These are phyloP conservation scores for Colletotrichum siamense DNA, from an alignment of 2,329 filamentous ascomycete species.

Conservation along the genomic window DNA sequence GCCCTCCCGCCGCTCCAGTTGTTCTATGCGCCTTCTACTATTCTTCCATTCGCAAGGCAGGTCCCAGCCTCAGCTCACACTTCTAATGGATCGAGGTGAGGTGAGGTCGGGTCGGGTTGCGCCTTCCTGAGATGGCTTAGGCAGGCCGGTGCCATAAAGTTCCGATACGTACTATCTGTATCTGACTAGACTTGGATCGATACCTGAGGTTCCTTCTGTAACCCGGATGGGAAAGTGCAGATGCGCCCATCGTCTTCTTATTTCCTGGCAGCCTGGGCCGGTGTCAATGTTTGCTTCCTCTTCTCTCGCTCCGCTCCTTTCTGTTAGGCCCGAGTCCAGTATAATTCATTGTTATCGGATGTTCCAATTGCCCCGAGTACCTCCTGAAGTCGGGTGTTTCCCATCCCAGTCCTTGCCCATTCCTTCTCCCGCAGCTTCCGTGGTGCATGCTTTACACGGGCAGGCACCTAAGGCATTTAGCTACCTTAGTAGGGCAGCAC, in stretches of 20 bases:
- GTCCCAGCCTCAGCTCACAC: not conserved
- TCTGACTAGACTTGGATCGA: not conserved
- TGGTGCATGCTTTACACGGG: not conserved
- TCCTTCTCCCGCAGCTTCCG: not conserved
- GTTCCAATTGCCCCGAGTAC: not conserved
- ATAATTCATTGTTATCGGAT: not conserved
- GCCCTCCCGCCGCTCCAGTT: not conserved
- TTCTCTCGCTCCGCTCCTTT: not conserved
- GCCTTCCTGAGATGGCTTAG: not conserved
- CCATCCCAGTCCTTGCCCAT: not conserved
- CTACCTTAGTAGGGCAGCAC: too few species aligned
- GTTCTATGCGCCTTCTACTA: not conserved
- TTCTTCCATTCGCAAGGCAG: not conserved
- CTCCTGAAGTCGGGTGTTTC: not conserved
- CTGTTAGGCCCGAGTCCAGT: not conserved
- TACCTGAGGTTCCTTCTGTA: not conserved
- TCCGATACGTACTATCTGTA: not conserved
- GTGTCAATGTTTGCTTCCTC: not conserved
- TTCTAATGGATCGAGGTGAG: not conserved
- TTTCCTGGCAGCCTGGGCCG: not conserved
- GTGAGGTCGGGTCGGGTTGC: not conserved
- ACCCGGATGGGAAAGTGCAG: not conserved
- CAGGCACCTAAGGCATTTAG: not conserved
- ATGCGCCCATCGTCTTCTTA: not conserved
- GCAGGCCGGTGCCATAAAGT: not conserved